A percentile compares a stretch with the other conserved stretches of the same genome.
phyloP scores from a whole-genome alignment of 148 eudicot species.

The Rhododendron vialii region DNA sequence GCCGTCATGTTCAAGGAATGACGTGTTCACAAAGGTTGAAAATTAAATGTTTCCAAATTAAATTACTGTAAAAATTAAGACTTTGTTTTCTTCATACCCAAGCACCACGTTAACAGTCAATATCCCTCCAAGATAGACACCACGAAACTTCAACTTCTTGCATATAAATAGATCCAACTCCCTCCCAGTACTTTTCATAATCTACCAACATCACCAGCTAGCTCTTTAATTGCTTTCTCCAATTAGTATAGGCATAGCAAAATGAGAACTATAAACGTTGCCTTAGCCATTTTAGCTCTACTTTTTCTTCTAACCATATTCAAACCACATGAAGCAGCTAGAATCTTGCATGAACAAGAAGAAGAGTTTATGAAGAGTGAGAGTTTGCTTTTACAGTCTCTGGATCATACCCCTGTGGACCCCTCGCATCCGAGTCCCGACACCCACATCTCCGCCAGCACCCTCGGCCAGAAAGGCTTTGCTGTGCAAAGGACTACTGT shows the following conservation, averaged over 20 bases:
- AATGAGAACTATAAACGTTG: neutral
- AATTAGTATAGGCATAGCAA: neutral
- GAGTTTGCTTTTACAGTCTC: neutral
- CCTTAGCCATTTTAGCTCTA: conserved; percentile 2
- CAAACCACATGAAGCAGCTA: conserved; percentile 7
- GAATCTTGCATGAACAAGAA: neutral
- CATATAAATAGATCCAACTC: neutral
- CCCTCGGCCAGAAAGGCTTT: neutral
- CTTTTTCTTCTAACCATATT: conserved; percentile 6
- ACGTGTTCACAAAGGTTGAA: neutral
- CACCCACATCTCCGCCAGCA: neutral
- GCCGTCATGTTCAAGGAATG: neutral
- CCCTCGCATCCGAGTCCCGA: neutral
- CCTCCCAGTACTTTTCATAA: neutral
- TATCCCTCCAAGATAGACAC: neutral
- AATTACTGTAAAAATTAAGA: too few species aligned
- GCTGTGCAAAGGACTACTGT: too few species aligned
- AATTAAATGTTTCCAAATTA: neutral
- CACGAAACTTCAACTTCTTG: neutral
- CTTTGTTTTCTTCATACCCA: neutral
- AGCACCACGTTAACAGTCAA: neutral
- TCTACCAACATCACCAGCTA: neutral
- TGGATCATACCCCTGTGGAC: neutral
- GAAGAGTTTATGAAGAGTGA: neutral
- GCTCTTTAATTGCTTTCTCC: neutral